Evolutionary conservation across 2,329 filamentous ascomycete species (phyloP).

Genomic region (Alternaria conjuncta): DNA sequence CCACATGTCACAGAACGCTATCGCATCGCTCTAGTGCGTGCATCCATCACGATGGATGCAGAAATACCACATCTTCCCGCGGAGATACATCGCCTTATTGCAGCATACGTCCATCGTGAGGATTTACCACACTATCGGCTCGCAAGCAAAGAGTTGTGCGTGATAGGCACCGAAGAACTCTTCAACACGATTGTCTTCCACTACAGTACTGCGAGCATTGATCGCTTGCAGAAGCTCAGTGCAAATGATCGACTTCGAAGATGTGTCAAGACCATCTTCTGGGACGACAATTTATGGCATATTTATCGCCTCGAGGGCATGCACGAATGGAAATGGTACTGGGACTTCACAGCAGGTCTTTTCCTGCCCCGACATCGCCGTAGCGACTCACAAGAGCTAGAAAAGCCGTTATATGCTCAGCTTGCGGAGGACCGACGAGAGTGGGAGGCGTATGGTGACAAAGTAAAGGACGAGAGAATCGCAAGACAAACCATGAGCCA

Average conservation of each 20-base stretch:
- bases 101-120: slow-evolving; percentile 5
- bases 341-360: neutral
- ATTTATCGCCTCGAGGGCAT: slow-evolving; percentile 8
- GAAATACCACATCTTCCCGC: slow-evolving; percentile 8
- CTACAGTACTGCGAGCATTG: slow-evolving; percentile 9
- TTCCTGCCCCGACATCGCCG: neutral
- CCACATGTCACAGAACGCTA: no score
- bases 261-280: slow-evolving; percentile 12
- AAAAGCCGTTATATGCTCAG: neutral
- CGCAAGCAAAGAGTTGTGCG: slow-evolving; percentile 4
- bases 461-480: slow-evolving; percentile 10
- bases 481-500: neutral
- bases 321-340: slow-evolving; percentile 16
- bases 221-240: slow-evolving; percentile 10
- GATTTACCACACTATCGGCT: slow-evolving; percentile 22
- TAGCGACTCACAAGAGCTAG: neutral
- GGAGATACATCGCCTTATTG: slow-evolving; percentile 17
- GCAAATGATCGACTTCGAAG: slow-evolving; percentile 5
- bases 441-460: slow-evolving; percentile 12
- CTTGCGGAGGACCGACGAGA: slow-evolving; percentile 4
- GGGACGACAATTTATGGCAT: slow-evolving; percentile 12
- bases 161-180: slow-evolving; percentile 8
- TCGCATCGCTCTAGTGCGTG: no score
- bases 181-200: slow-evolving; percentile 19
- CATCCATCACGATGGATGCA: no score